Base-by-base conservation (phyloP, 306 rosid species). In the Lathyrus sativus region DNA sequence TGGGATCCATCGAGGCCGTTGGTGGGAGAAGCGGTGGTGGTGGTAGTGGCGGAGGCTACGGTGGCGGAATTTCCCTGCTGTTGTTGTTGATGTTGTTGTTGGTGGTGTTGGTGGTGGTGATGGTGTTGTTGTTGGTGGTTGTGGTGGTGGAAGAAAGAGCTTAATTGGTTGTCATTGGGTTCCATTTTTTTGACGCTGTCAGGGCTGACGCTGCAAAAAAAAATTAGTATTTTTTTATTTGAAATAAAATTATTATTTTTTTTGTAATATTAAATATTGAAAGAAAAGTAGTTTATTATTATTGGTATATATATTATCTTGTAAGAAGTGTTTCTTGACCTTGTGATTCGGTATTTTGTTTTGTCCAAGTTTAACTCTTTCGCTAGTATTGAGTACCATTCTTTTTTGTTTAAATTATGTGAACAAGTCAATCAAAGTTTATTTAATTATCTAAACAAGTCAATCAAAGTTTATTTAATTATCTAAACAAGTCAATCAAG, bases 141-240 rank as follows among this genome's bases (percentile, higher is more conserved):
- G 57, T 77, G 81, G 54, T 78, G 82, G 75, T 75, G 88, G 79
- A 50, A 87, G 90, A 81, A 92, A 77, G 91, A 89, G 87, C 82
- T 82, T 74, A 91, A 80, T 78, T 84, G 96, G 87, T 83, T 89
- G 64, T 91, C 95, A 82, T 83, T 92, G 74, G 92, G 83, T 85
- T 92, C 98, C 98, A 92, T 89, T 79, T 58, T 26, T 3, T 26
- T 26, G 3, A 46, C 35, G 78, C 61, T 64, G 78, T 19, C 45
- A 58, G 74, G 76, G 85, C 84, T 72, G 73, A 19, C 59, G 39
- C 78, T 77, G 78, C 56, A 50, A 77, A 17, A 43, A 43, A 43
- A 43, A 12, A 11, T 4, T 46, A 46, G 22, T 46, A 49, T 8
- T 19, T 56, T 56, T 48, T 78, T 82, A 74, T 65, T 68, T 43